Percentiles rank a stretch among this genome's conserved stretches.
Conservation (phyloP, 108 stramenopile genomes). For the Aurantiochytrium sp. region DNA sequence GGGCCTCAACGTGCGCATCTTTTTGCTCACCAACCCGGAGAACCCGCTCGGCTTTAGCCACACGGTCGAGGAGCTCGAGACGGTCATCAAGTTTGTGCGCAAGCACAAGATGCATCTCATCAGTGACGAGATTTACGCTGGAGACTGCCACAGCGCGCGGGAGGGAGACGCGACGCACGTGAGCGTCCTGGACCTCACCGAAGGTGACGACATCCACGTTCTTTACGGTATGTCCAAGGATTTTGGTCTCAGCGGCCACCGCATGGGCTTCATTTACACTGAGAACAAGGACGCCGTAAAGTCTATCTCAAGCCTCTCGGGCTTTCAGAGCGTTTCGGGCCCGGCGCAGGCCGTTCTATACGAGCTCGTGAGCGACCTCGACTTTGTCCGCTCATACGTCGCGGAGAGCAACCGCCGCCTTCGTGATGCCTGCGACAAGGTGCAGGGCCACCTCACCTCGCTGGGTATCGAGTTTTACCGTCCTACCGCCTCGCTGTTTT, state of each 20-base stretch:
- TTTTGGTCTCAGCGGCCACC: constrained; percentile 74
- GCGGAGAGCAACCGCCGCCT: constrained; percentile 51
- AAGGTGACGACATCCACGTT: constrained; percentile 69
- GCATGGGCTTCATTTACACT: constrained; percentile 69
- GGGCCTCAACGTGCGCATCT: constrained; percentile 39
- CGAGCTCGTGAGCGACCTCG: constrained; percentile 67
- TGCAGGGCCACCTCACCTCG: constrained; percentile 56
- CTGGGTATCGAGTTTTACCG: constrained; percentile 70
- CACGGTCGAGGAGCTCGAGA: constrained; percentile 42
- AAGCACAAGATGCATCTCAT: constrained; percentile 63
- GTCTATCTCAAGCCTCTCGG: constrained; percentile 60
- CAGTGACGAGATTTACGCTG: constrained; percentile 77
- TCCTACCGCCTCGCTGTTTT: constrained; percentile 69
- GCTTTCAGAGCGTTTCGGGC: constrained; percentile 62
- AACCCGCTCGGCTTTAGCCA: constrained; percentile 80
- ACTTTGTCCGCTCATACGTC: constrained; percentile 63
- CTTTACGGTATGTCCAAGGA: constrained; percentile 84
- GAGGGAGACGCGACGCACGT: background rate
- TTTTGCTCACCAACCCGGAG: constrained; percentile 78
- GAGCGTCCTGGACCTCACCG: background rate
- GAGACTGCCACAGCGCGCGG: constrained; percentile 28
- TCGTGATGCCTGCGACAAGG: constrained; percentile 50
- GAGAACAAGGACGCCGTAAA: constrained; percentile 61
- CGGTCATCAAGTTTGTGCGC: constrained; percentile 62
- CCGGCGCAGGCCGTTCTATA: constrained; percentile 71